These are phyloP conservation scores for Erodium maritimum DNA, from an alignment of 345 rosid species.

Conservation along the genomic window DNA sequence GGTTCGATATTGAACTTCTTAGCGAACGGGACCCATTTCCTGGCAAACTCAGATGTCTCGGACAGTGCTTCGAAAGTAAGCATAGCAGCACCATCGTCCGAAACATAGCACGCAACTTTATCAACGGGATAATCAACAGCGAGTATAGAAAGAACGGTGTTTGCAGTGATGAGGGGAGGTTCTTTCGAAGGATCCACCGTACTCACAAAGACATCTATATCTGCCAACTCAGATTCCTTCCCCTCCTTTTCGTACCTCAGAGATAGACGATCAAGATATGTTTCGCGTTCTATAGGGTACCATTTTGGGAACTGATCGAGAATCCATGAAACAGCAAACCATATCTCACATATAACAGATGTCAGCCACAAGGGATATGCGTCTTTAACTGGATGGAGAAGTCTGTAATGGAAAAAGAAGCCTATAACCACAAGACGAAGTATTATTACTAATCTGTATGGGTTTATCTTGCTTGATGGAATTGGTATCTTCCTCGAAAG, in stretches of 20 bases:
- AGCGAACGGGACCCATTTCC: slow-evolving; percentile 92
- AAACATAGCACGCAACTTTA: slow-evolving; percentile 83
- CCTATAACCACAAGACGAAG: slow-evolving; percentile 66
- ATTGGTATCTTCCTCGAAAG: slow-evolving; percentile 76
- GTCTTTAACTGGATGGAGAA: slow-evolving; percentile 72
- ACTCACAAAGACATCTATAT: slow-evolving; percentile 69
- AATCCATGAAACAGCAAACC: slow-evolving; percentile 97
- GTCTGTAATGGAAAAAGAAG: slow-evolving; percentile 78
- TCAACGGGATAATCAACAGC: slow-evolving; percentile 84
- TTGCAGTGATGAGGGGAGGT: slow-evolving; percentile 88
- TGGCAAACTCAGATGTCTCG: slow-evolving; percentile 82
- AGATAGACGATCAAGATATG: slow-evolving; percentile 75
- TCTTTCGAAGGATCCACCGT: slow-evolving; percentile 92
- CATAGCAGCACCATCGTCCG: slow-evolving; percentile 98
- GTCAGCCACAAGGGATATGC: slow-evolving; percentile 74
- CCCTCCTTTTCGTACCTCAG: slow-evolving; percentile 82
- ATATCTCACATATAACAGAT: slow-evolving; percentile 80
- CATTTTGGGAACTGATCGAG: slow-evolving; percentile 89
- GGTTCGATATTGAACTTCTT: slow-evolving; percentile 72
- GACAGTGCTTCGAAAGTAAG: slow-evolving; percentile 90
- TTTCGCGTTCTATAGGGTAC: slow-evolving; percentile 70
- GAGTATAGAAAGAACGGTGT: slow-evolving; percentile 85
- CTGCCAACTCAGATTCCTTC: slow-evolving; percentile 52
- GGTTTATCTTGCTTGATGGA: slow-evolving; percentile 71
- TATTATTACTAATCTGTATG: slow-evolving; percentile 63